Evolutionary conservation across 2,329 filamentous ascomycete genomes (phyloP), one percentile per base, ranked within the genome.

Genomic region (Chrysoporthe deuterocubensis): DNA sequence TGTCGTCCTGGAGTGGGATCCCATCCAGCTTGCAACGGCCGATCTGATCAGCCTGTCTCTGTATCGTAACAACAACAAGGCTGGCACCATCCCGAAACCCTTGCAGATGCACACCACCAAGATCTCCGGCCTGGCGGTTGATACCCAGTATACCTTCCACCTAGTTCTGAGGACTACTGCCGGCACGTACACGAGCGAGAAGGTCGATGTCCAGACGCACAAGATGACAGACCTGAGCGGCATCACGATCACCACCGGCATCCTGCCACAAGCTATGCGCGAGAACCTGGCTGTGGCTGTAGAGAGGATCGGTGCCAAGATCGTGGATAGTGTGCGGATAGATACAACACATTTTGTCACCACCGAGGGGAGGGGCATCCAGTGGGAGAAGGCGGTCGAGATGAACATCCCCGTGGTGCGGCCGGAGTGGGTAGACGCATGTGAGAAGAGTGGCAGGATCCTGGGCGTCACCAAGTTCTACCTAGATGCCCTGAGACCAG

Each of bases 261-360:
- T 97, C 73, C 85, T 99, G 79, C 92, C 94, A 1, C 84, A 87
- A 8, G 83, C 89, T 64, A 83, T 90, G 66, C 89, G 89, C 76
- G 93, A 97, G 72, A 89, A 86, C 70, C 85, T 99, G 26, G 84
- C 86, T 59, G 85, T 85, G 58, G 93, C 94, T 1, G 88, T 97
- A 46, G 90, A 96, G 75, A 87, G 93, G 72, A 97, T 99, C 73
- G 96, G 96, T 61, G 96, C 93, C 70, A 97, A 96, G 83, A 84
- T 98, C 71, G 92, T 93, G 67, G 95, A 97, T 73, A 87, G 87
- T 14, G 94, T 98, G 63, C 88, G 95, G 74, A 98, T 99, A 76
- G 96, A 99, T 78, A 99, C 96, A 0, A 99, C 96, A 18, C 96
- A 99, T 80, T 99, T 99, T 78, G 93, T 99, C 69, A 98, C 95